These are phyloP conservation scores for Diaporthe caulivora DNA, from an alignment of 2,329 filamentous ascomycete species.

Conservation along the genomic window DNA sequence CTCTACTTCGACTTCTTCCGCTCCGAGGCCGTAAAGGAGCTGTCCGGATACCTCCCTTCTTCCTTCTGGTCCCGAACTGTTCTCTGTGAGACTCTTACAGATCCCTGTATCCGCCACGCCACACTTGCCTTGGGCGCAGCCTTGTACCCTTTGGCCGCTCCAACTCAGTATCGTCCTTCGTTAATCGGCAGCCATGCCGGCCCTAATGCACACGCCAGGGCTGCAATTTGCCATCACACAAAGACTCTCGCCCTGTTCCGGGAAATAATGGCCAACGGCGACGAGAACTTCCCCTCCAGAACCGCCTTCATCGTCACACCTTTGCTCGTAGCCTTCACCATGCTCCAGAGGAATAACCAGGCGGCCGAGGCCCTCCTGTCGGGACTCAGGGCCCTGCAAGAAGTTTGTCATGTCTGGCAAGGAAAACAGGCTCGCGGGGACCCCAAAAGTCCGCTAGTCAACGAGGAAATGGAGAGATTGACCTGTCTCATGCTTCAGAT, in stretches of 20 bases:
- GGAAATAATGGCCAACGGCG: neutral
- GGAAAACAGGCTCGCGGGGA: neutral
- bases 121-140: constrained; percentile 43
- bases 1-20: constrained; percentile 43
- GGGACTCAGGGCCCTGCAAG: constrained; percentile 8
- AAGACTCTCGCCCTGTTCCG: constrained; percentile 3
- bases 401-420: neutral
- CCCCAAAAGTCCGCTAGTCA: neutral
- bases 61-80: constrained; percentile 44
- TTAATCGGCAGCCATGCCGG: neutral
- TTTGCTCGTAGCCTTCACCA: constrained; percentile 11
- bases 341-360: constrained; percentile 10
- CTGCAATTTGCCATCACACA: constrained; percentile 10
- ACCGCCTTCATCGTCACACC: constrained; percentile 14
- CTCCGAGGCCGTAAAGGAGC: constrained; percentile 40
- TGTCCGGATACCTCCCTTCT: constrained; percentile 41
- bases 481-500: constrained; percentile 18
- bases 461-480: constrained; percentile 6
- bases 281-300: neutral
- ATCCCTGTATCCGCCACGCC: constrained; percentile 42
- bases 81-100: constrained; percentile 40
- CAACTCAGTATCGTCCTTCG: neutral
- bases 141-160: constrained; percentile 1
- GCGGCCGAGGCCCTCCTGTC: constrained; percentile 11
- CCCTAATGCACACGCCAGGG: neutral